A percentile compares a stretch with the other conserved stretches of the same genome.
Conservation (phyloP, 1,284 basidiomycete species). For the Sporisorium sorghi region DNA sequence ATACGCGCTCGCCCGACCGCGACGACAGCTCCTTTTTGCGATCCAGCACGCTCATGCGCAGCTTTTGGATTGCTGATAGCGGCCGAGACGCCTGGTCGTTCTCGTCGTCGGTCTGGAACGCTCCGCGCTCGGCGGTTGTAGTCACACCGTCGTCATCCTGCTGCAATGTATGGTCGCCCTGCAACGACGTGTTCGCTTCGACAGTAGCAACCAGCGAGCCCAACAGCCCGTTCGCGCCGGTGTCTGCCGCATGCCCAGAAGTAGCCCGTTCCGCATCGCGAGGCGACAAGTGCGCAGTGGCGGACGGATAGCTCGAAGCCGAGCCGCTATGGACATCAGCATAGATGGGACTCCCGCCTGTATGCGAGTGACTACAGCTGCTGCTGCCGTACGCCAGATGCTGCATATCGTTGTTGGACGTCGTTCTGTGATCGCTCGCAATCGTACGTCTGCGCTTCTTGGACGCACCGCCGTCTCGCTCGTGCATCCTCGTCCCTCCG, state of each 20-base stretch:
- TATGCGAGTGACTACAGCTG: conserved; percentile 5
- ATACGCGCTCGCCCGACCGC: conserved; percentile 21
- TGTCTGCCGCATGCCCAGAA: background rate
- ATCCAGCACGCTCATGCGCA: conserved; percentile 37
- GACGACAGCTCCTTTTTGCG: conserved; percentile 32
- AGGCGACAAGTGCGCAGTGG: conserved; percentile 24
- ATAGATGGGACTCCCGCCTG: conserved; percentile 19
- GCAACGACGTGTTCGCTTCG: conserved; percentile 1
- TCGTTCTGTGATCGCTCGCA: conserved; percentile 6
- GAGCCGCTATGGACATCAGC: conserved; percentile 12
- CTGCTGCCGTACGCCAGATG: background rate
- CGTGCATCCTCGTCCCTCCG: background rate
- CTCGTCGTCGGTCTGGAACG: conserved; percentile 34
- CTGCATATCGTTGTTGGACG: background rate
- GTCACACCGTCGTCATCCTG: conserved; percentile 13
- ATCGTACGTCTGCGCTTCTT: conserved; percentile 25
- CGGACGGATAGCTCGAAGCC: conserved; percentile 20
- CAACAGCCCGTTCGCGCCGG: conserved; percentile 6
- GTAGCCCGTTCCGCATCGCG: conserved; percentile 12
- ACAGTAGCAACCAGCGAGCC: conserved; percentile 4
- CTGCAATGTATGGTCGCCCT: conserved; percentile 6
- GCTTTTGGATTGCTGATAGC: conserved; percentile 35
- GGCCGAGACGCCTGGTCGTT: conserved; percentile 31
- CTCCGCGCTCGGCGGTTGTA: conserved; percentile 6
- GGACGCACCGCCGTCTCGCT: background rate